Percentiles rank a stretch among this genome's conserved stretches.
phyloP scores from a whole-genome alignment of 257 asterid genomes.

The Coffea canephora region DNA sequence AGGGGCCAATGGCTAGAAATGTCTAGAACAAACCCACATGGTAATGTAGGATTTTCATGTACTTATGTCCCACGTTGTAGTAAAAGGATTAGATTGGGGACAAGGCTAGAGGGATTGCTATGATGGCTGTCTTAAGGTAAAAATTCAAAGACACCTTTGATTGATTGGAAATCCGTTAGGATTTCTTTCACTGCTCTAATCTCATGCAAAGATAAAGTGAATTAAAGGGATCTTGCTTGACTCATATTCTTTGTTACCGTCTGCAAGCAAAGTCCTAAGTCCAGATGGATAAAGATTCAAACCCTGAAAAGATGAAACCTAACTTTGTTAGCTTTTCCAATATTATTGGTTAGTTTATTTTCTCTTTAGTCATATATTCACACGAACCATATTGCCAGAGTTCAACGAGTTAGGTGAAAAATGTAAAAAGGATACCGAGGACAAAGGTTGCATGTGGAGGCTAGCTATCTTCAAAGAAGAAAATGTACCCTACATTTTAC shows the following conservation, averaged over 20 bases:
- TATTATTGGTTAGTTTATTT: slow-evolving; percentile 5
- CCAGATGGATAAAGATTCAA: slow-evolving; percentile 21
- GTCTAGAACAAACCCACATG: slow-evolving; percentile 25
- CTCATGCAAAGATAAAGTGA: slow-evolving; percentile 27
- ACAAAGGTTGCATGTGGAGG: slow-evolving; percentile 8
- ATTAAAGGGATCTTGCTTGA: background rate
- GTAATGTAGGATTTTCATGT: slow-evolving; percentile 21
- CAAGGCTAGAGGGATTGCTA: slow-evolving; percentile 24
- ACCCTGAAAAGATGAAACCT: slow-evolving; percentile 33
- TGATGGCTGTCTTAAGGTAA: slow-evolving; percentile 34
- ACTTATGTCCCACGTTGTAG: slow-evolving; percentile 26
- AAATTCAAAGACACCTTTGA: slow-evolving; percentile 20
- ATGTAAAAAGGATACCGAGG: background rate
- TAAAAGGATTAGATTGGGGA: slow-evolving; percentile 28
- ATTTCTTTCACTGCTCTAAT: slow-evolving; percentile 6
- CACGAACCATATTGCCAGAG: slow-evolving; percentile 26
- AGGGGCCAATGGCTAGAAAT: slow-evolving; percentile 1
- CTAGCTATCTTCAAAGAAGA: background rate
- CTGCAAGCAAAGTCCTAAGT: slow-evolving; percentile 44
- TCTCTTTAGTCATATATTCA: slow-evolving; percentile 41
- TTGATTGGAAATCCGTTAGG: slow-evolving; percentile 11
- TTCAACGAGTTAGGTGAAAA: slow-evolving; percentile 37
- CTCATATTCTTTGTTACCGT: slow-evolving; percentile 43
- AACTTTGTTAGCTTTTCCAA: slow-evolving; percentile 30
- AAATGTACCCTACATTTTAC: slow-evolving; percentile 4